Conservation (phyloP, 208 protist genomes). For the Zelonia costaricensis region DNA sequence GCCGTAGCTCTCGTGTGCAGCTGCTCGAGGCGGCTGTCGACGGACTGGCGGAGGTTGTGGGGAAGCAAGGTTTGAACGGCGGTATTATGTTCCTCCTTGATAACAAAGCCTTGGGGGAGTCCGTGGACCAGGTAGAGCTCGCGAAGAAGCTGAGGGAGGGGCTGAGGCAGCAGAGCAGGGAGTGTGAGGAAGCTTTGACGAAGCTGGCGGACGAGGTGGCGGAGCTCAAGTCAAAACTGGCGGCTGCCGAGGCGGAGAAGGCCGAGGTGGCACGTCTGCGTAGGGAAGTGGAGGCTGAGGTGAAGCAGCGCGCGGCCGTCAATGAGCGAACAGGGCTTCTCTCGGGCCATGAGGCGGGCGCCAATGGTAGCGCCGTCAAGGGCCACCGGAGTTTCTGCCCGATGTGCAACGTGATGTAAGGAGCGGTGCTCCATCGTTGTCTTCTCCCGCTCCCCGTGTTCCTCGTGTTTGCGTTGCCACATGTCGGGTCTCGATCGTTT, state of each 20-base stretch:
- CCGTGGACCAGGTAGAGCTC: background rate
- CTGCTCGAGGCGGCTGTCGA: background rate
- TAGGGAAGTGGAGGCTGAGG: constrained; percentile 6
- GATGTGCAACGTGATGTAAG: constrained; percentile 14
- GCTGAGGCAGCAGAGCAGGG: background rate
- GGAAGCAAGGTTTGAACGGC: background rate
- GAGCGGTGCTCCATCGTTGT: no score
- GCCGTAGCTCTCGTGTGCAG: background rate
- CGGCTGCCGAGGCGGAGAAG: background rate
- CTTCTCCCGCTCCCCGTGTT: no score
- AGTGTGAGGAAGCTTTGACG: background rate
- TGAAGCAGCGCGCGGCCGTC: constrained; percentile 5
- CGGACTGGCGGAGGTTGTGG: background rate
- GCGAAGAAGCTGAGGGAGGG: background rate
- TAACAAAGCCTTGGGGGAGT: background rate
- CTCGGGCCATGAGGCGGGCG: background rate
- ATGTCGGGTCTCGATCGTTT: no score
- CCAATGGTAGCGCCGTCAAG: background rate
- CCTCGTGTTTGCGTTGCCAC: no score
- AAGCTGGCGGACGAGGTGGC: constrained; percentile 2
- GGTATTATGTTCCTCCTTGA: background rate
- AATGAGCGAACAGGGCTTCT: constrained; percentile 22
- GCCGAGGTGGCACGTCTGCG: background rate
- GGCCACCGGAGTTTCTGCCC: background rate
- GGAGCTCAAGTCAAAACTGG: background rate